phyloP scores from a whole-genome alignment of 1,139 yeast species.

The Meyerozyma guilliermondii region DNA sequence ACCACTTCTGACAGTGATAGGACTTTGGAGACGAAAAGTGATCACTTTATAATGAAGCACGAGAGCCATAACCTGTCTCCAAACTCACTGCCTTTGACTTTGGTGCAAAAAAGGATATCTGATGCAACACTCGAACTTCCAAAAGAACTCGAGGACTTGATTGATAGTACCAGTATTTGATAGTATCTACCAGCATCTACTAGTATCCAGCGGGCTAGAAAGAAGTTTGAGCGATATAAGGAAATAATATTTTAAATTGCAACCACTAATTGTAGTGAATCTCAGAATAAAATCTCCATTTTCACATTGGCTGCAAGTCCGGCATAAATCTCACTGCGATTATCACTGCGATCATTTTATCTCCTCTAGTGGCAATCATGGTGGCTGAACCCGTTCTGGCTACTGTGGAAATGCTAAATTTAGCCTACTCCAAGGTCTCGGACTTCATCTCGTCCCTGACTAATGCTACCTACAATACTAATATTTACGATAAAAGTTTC shows the following conservation, averaged over 20 bases:
- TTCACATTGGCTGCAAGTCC: not conserved
- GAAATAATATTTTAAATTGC: no score
- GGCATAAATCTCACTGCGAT: not conserved
- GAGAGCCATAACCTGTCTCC: not conserved
- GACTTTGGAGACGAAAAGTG: not conserved
- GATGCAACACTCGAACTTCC: not conserved
- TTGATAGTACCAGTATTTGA: not conserved
- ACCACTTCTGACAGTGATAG: not conserved
- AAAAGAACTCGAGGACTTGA: not conserved
- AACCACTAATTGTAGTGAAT: not conserved
- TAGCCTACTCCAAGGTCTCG: constrained; percentile 20
- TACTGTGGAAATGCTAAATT: constrained; percentile 26
- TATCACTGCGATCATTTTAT: not conserved
- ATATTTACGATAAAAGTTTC: constrained; percentile 14
- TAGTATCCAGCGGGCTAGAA: no score
- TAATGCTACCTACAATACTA: constrained; percentile 18
- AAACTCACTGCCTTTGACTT: not conserved
- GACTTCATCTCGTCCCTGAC: constrained; percentile 22
- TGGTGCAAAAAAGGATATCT: not conserved
- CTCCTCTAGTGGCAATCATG: no score
- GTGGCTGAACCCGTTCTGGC: constrained; percentile 47
- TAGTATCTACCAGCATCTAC: no score
- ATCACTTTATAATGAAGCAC: not conserved
- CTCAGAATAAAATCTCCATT: no score
- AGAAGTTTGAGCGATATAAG: no score